Evolutionary conservation across 129 eudicot species (phyloP), one percentile per base, ranked within the genome.

Genomic region (Sambucus nigra): DNA sequence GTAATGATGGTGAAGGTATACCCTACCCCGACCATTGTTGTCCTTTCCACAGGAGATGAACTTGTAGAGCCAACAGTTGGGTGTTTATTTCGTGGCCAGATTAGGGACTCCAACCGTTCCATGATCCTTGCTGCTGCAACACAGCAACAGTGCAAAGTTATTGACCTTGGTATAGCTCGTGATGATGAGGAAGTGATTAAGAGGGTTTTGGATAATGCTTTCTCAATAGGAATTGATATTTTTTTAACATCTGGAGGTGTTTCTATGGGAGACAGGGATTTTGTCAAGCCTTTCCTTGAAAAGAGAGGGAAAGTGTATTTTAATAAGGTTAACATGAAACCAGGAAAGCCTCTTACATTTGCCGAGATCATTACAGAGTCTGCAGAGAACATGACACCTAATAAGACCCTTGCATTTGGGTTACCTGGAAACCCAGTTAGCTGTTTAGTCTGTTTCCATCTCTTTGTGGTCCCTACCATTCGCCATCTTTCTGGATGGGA

Each of bases 401-500:
- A 75, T 59, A 84, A 69, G 42, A 54, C 84, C 42, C 73, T 88
- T 70, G 94, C 94, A 28, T 84, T 84, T 73, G 97, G 97, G 55
- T 88, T 88, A 69, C 97, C 97, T 61, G 97, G 97, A 60, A 88
- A 88, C 48, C 97, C 97, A 55, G 97, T 88, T 29, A 81, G 97
- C 82, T 84, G 94, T 79, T 63, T 84, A 60, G 97, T 88, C 61
- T 77, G 92, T 76, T 88, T 88, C 76, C 81, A 88, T 65, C 71
- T 88, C 46, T 88, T 84, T 78, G 92, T 88, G 63, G 75, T 80
- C 69, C 97, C 97, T 31, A 54, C 92, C 26, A 76, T 88, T 62
- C 92, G 94, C 53, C 74, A 55, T 39, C 80, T 84, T 71, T 66
- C 97, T 64, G 97, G 97, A 62, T 88, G 97, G 97, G 54, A 51